phyloP scores from a whole-genome alignment of 202 grass and related monocot genomes.

The Cymbopogon flexuosus region DNA sequence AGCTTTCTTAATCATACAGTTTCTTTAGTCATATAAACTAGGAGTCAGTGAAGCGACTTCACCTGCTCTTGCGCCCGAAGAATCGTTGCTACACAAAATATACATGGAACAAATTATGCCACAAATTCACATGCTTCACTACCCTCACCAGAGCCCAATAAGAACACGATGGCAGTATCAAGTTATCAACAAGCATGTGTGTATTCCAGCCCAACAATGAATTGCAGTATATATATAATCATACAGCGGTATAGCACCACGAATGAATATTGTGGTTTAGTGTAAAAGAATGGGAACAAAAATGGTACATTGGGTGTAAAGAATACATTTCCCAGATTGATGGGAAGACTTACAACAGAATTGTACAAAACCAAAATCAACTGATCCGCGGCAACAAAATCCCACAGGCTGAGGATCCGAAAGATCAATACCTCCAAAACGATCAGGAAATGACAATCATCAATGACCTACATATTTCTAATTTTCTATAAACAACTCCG shows the following conservation, averaged over 20 bases:
- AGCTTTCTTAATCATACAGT: background rate
- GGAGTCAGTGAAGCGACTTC: background rate
- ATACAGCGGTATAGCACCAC: background rate
- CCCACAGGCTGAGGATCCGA: slow-evolving; percentile 35
- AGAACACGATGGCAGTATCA: background rate
- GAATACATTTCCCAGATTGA: slow-evolving; percentile 39
- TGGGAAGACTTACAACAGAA: slow-evolving; percentile 33
- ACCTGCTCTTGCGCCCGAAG: background rate
- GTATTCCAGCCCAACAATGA: slow-evolving; percentile 7
- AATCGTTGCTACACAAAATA: background rate
- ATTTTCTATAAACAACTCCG: slow-evolving; percentile 55
- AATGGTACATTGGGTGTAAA: slow-evolving; percentile 36
- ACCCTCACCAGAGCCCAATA: background rate
- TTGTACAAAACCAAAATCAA: slow-evolving; percentile 35
- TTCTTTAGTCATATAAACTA: background rate
- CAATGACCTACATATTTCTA: slow-evolving; percentile 48
- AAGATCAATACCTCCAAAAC: slow-evolving; percentile 43
- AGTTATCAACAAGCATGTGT: background rate
- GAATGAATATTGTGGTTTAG: background rate
- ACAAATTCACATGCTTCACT: background rate
- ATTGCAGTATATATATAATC: background rate
- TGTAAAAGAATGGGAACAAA: slow-evolving; percentile 37
- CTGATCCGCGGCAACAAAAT: slow-evolving; percentile 42
- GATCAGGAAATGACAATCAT: slow-evolving; percentile 32
- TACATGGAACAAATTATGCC: background rate